Percentiles rank a stretch among this genome's conserved stretches.
Evolutionary conservation across 2,329 filamentous ascomycete species (phyloP).

Genomic region (Ophiostoma perfectum): DNA sequence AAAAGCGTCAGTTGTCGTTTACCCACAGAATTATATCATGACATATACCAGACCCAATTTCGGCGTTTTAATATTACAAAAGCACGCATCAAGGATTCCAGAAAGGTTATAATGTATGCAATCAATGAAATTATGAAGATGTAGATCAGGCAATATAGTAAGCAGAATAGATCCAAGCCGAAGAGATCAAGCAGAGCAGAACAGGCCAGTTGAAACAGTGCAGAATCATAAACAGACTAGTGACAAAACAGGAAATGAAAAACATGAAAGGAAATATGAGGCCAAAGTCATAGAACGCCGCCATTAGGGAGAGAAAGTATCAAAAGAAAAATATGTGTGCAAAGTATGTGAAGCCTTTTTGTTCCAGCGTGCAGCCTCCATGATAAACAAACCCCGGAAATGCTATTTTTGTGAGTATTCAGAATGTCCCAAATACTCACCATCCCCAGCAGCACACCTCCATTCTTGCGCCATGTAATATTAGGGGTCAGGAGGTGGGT

Average conservation of each 20-base stretch:
- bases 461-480: not conserved
- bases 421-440: not conserved
- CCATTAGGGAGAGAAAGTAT: not conserved
- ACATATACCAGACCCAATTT: slow-evolving; percentile 1
- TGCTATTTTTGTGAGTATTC: slow-evolving; percentile 6
- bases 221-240: not conserved
- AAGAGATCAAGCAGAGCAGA: not conserved
- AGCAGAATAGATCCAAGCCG: not conserved
- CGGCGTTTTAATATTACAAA: not conserved
- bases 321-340: not conserved
- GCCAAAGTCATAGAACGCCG: slow-evolving; percentile 11
- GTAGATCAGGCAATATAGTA: not conserved
- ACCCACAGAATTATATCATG: not conserved
- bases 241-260: not conserved
- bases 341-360: not conserved
- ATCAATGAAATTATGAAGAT: not conserved
- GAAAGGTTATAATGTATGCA: not conserved
- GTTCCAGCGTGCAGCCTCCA: not conserved
- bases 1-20: not conserved
- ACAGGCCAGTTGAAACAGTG: not conserved
- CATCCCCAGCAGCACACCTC: not conserved
- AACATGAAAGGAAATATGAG: not conserved
- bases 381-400: slow-evolving; percentile 10
- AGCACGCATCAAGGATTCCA: not conserved
- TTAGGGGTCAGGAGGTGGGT: not conserved